These are phyloP conservation scores for Scleromitrula shiraiana DNA, from an alignment of 2,329 filamentous ascomycete genomes.

Conservation along the genomic window DNA sequence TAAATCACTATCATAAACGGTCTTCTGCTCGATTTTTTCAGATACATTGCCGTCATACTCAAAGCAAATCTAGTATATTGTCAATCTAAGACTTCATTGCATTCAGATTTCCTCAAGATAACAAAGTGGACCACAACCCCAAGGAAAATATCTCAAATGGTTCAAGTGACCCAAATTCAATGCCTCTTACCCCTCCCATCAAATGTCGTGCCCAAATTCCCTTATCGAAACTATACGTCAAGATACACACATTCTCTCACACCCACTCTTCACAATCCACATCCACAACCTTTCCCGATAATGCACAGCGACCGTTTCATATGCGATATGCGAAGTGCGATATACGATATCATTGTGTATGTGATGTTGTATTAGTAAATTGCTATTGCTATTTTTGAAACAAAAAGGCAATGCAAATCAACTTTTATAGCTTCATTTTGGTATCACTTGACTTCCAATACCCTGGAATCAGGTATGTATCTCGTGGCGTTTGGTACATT, in stretches of 20 bases:
- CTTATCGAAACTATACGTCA: not conserved
- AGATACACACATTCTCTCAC: not conserved
- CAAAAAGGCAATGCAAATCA: no score
- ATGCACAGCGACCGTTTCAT: conserved; percentile 9
- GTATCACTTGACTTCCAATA: conserved; percentile 12
- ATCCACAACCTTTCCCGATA: conserved; percentile 2
- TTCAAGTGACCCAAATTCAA: conserved; percentile 5
- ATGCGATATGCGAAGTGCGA: conserved; percentile 7
- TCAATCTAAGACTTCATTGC: no score
- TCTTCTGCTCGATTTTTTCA: not conserved
- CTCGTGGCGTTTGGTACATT: conserved; percentile 8
- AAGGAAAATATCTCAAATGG: not conserved
- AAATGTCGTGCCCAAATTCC: conserved; percentile 4
- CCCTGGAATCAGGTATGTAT: conserved; percentile 10
- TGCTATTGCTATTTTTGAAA: no score
- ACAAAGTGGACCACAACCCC: no score
- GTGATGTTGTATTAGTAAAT: no score
- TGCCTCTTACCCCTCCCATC: conserved; percentile 2
- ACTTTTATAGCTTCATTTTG: no score
- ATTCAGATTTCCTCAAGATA: no score
- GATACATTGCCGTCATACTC: no score
- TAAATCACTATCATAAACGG: not conserved
- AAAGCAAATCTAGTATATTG: no score
- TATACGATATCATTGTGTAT: conserved; percentile 1
- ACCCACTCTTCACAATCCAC: not conserved